Conservation (phyloP, 129 eudicot genomes). For the Mikania micrantha region DNA sequence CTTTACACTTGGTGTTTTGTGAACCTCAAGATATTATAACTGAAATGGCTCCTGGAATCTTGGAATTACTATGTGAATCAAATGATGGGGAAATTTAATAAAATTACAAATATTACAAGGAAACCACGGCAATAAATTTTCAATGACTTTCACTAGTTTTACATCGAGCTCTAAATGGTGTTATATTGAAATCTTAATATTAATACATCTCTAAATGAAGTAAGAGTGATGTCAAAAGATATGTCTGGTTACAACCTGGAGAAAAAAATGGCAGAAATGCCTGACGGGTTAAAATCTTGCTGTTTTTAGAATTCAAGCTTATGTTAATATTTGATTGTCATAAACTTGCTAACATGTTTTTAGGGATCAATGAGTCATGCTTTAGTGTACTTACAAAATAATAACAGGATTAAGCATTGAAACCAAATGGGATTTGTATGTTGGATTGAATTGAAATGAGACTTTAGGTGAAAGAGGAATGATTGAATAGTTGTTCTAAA, state of each 20-base stretch:
- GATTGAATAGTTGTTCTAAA: background rate
- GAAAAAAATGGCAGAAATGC: background rate
- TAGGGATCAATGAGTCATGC: background rate
- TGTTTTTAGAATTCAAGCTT: background rate
- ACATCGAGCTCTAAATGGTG: background rate
- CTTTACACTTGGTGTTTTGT: background rate
- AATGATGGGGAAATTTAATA: background rate
- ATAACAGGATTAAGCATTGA: background rate
- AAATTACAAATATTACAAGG: background rate
- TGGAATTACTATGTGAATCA: background rate
- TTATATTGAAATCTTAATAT: background rate
- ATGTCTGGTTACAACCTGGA: background rate
- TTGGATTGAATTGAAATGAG: background rate
- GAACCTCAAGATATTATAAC: background rate
- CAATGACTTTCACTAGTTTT: background rate
- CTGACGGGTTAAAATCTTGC: too few relatives aligned
- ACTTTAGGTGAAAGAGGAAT: background rate
- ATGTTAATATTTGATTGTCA: background rate
- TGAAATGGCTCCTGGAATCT: background rate
- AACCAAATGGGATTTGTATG: background rate
- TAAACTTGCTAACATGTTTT: background rate
- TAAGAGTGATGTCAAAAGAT: background rate
- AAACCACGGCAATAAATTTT: background rate
- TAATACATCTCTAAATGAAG: background rate
- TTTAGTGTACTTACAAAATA: background rate